phyloP scores from a whole-genome alignment of 768 basidiomycete genomes.

The Lyophyllum shimeji region DNA sequence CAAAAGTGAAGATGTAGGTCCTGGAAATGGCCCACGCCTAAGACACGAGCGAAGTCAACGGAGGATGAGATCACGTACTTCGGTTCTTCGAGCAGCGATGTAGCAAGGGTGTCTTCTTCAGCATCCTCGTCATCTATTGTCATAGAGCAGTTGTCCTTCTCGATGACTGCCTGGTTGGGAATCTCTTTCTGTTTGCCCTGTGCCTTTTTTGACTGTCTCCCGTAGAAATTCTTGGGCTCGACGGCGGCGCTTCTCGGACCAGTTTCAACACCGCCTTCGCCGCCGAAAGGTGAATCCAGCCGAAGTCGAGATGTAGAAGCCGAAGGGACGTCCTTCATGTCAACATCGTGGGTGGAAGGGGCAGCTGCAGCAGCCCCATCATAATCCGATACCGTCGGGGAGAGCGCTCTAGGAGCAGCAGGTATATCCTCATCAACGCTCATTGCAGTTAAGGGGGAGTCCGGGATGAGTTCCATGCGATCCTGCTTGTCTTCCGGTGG shows the following conservation, averaged over 20 bases:
- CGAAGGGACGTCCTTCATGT: conserved; percentile 10
- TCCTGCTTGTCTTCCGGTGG: not conserved
- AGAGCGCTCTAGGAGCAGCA: not conserved
- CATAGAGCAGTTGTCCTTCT: not conserved
- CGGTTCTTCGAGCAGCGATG: not conserved
- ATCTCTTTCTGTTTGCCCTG: conserved; percentile 18
- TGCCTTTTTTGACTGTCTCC: conserved; percentile 7
- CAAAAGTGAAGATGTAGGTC: conserved; percentile 83
- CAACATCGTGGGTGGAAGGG: conserved; percentile 1
- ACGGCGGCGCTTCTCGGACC: not conserved
- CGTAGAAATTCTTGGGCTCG: conserved; percentile 11
- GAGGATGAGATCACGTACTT: not conserved
- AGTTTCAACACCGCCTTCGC: not conserved
- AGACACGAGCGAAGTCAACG: conserved; percentile 5
- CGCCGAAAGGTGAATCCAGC: not conserved
- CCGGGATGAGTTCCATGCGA: not conserved
- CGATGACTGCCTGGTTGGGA: conserved; percentile 4
- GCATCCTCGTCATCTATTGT: not conserved
- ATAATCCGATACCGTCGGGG: conserved; percentile 11
- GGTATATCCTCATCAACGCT: conserved; percentile 13
- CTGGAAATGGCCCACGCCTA: conserved; percentile 33
- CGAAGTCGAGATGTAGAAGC: not conserved
- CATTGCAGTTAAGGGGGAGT: conserved; percentile 12
- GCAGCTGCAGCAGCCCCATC: not conserved
- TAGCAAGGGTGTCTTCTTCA: conserved; percentile 3